Evolutionary conservation across 345 rosid species (phyloP).

Genomic region (Eucalyptus fibrosa): DNA sequence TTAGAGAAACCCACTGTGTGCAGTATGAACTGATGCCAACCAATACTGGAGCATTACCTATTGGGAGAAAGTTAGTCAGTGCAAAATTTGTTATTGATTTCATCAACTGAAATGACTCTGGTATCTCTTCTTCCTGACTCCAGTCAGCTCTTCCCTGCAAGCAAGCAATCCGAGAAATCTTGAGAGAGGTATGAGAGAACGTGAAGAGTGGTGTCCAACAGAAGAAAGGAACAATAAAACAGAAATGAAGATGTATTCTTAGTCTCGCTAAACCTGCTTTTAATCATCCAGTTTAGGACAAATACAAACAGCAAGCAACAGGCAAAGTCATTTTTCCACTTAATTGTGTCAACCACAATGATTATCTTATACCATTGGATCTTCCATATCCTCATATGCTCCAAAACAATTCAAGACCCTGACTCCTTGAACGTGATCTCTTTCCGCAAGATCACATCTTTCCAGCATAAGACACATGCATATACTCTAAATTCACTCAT

Average conservation of each 20-base stretch:
- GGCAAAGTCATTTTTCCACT: not conserved
- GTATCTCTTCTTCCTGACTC: not conserved
- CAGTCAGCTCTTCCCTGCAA: not conserved
- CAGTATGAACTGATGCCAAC: not conserved
- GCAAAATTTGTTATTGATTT: not conserved
- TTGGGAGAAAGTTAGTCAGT: constrained; percentile 7
- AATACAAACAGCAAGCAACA: not conserved
- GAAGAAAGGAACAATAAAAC: not conserved
- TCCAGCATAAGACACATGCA: not conserved
- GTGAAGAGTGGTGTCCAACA: not conserved
- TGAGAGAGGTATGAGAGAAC: not conserved
- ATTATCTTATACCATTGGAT: not conserved
- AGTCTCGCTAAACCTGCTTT: not conserved
- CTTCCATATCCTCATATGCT: not conserved
- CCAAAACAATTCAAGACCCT: not conserved
- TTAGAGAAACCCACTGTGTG: not conserved
- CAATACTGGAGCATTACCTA: not conserved
- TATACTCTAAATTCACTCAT: not conserved
- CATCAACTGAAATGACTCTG: not conserved
- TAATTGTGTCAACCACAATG: not conserved
- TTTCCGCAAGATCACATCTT: not conserved
- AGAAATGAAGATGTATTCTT: not conserved
- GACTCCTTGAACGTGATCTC: not conserved
- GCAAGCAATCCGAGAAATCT: not conserved
- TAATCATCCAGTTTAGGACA: not conserved